Conservation (phyloP, 805 yeast species). For the Tetrapisispora namnaoensis region DNA sequence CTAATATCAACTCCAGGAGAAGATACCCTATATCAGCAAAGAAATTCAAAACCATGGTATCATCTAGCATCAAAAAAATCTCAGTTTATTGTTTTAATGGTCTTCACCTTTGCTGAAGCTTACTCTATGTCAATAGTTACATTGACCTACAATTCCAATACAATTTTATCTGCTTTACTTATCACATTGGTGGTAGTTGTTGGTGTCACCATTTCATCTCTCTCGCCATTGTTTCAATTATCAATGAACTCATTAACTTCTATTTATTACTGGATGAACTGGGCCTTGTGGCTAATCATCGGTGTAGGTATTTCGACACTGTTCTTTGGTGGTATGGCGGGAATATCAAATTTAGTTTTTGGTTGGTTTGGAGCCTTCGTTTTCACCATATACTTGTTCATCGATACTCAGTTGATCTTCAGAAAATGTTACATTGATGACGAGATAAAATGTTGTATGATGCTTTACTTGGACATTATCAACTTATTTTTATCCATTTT, state of each 20-base stretch:
- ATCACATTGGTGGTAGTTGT: constrained; percentile 61
- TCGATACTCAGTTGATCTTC: constrained; percentile 76
- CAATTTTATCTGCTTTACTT: constrained; percentile 60
- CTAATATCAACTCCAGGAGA: not conserved
- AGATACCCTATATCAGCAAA: not conserved
- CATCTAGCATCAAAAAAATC: constrained; percentile 16
- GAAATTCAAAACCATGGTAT: constrained; percentile 21
- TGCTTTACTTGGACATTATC: constrained; percentile 71
- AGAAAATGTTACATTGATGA: constrained; percentile 72
- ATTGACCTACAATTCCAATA: constrained; percentile 48
- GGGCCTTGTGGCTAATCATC: constrained; percentile 55
- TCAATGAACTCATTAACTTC: constrained; percentile 28
- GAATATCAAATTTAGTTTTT: constrained; percentile 51
- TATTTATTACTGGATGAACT: constrained; percentile 32
- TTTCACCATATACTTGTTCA: constrained; percentile 60
- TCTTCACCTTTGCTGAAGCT: constrained; percentile 68
- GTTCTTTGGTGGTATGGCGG: constrained; percentile 55
- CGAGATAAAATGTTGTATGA: constrained; percentile 71
- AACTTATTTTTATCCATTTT: constrained; percentile 71
- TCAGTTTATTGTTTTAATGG: constrained; percentile 42
- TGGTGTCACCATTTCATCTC: constrained; percentile 70
- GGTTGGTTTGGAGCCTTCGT: constrained; percentile 66
- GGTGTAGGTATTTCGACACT: constrained; percentile 58
- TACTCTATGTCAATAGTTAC: constrained; percentile 62
- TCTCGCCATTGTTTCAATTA: constrained; percentile 43